Conservation (phyloP, 371 early-diverging fungal genomes). For the Mortierella sp. region DNA sequence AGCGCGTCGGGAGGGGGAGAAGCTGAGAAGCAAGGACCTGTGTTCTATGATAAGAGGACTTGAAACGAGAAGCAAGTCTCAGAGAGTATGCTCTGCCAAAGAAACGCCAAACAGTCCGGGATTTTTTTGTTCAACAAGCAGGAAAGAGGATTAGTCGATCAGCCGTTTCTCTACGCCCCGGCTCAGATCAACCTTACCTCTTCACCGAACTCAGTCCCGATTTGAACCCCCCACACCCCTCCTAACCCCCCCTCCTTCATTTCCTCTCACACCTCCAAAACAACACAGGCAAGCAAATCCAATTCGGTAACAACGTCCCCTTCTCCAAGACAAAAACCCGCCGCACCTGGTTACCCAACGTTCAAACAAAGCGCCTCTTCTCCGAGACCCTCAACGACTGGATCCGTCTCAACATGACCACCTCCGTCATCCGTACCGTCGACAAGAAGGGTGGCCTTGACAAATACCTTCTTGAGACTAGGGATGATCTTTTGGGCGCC, state of each 20-base stretch:
- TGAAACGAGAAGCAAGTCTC: too few relatives aligned
- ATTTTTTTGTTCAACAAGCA: too few relatives aligned
- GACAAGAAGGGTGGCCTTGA: slow-evolving; percentile 92
- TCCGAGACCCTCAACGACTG: slow-evolving; percentile 74
- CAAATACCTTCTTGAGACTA: slow-evolving; percentile 80
- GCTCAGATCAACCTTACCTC: background rate
- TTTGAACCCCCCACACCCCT: background rate
- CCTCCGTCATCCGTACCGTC: slow-evolving; percentile 82
- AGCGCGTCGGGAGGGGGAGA: background rate
- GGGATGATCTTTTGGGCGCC: slow-evolving; percentile 49
- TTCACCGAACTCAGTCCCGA: too few relatives aligned
- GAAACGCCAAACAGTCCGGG: too few relatives aligned
- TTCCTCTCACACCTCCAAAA: slow-evolving; percentile 56
- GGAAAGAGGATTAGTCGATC: too few relatives aligned
- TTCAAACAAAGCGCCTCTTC: slow-evolving; percentile 78
- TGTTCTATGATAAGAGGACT: too few relatives aligned
- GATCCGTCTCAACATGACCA: slow-evolving; percentile 76
- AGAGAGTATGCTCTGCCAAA: too few relatives aligned
- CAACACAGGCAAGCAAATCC: slow-evolving; percentile 70
- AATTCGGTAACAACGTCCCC: slow-evolving; percentile 87
- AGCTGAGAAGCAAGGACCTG: too few relatives aligned
- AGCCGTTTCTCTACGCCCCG: background rate
- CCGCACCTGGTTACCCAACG: slow-evolving; percentile 88
- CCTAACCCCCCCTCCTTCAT: background rate
- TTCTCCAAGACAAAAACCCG: slow-evolving; percentile 86